Conservation (phyloP, 78 protist genomes). For the Tieghemostelium lacteum region DNA sequence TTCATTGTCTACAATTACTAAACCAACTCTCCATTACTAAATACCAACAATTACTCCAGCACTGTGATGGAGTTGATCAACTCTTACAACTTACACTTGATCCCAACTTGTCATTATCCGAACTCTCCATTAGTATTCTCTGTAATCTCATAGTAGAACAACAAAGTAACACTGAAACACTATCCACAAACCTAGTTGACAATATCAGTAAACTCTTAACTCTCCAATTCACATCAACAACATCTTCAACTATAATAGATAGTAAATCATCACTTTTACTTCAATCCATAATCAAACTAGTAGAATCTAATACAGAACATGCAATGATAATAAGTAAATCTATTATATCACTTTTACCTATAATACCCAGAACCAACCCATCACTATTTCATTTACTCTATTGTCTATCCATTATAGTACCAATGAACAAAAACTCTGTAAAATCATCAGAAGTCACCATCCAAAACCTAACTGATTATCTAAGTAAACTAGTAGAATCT, state of each 20-base stretch:
- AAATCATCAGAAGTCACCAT: background rate
- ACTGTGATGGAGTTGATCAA: background rate
- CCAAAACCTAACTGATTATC: background rate
- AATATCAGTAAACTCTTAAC: constrained; percentile 30
- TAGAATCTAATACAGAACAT: constrained; percentile 28
- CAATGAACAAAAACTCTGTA: constrained; percentile 14
- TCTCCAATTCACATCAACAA: constrained; percentile 7
- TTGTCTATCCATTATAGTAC: constrained; percentile 55
- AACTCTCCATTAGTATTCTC: constrained; percentile 28
- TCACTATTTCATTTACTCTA: background rate
- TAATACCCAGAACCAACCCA: background rate
- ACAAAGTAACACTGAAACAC: background rate
- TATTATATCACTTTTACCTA: background rate
- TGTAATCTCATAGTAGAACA: constrained; percentile 15
- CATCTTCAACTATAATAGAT: background rate
- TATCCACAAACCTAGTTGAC: background rate
- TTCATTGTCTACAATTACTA: constrained; percentile 21
- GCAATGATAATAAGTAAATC: background rate
- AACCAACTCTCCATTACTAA: constrained; percentile 7
- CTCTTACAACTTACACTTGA: constrained; percentile 20
- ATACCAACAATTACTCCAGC: background rate
- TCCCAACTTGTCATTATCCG: constrained; percentile 11
- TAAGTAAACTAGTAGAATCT: background rate
- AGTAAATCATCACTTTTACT: constrained; percentile 23
- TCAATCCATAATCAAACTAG: background rate